Conservation (phyloP, 768 basidiomycete species). For the Botryobasidium botryosum region DNA sequence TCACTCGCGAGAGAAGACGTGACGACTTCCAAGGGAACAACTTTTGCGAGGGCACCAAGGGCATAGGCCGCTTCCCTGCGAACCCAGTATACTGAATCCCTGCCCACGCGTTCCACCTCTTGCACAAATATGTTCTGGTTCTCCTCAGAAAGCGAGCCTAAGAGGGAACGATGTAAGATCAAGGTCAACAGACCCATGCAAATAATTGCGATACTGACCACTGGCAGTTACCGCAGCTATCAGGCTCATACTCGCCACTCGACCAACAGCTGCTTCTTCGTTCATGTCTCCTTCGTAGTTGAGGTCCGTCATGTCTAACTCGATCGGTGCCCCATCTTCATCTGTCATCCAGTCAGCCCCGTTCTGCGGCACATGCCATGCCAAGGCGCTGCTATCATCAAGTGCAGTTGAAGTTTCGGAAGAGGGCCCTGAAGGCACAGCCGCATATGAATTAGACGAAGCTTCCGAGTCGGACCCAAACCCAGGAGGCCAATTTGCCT, state of each 20-base stretch:
- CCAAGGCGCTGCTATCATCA: no score
- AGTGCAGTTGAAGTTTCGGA: no score
- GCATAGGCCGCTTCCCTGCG: slow-evolving; percentile 77
- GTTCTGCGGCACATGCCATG: no score
- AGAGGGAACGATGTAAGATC: slow-evolving; percentile 4
- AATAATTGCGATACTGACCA: slow-evolving; percentile 28
- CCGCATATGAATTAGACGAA: no score
- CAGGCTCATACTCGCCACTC: slow-evolving; percentile 82
- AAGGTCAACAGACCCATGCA: slow-evolving; percentile 8
- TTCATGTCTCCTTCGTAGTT: slow-evolving; percentile 26
- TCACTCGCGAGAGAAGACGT: slow-evolving; percentile 42
- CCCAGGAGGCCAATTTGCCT: no score
- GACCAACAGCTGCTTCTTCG: slow-evolving; percentile 70
- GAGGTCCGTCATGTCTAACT: no score
- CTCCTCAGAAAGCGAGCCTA: slow-evolving; percentile 15
- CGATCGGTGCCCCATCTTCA: no score
- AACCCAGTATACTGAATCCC: slow-evolving; percentile 59
- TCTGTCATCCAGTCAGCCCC: no score
- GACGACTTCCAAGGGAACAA: slow-evolving; percentile 61
- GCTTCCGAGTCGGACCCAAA: no score
- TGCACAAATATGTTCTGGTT: slow-evolving; percentile 48
- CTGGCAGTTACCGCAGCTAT: slow-evolving; percentile 76
- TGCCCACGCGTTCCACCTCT: slow-evolving; percentile 52
- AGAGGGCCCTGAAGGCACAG: no score
- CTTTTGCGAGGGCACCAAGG: slow-evolving; percentile 73